These are phyloP conservation scores for Globisporangium polare DNA, from an alignment of 352 stramenopile genomes.

Conservation along the genomic window DNA sequence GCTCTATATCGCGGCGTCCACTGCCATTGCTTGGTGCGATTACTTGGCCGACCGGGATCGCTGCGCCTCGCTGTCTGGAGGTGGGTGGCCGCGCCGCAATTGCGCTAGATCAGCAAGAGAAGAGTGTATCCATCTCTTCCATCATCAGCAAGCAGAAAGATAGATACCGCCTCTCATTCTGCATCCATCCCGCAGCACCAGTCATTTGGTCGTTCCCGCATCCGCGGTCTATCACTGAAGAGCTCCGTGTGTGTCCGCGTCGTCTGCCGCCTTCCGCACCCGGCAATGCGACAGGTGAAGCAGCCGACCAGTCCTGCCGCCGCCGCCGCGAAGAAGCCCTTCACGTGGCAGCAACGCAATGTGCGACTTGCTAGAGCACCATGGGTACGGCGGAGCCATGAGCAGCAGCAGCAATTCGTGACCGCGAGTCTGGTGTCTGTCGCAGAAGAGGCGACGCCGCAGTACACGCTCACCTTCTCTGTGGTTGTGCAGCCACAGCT, in stretches of 20 bases:
- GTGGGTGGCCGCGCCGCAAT: too few relatives aligned
- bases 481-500: background rate
- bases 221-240: background rate
- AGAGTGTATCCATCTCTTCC: slow-evolving; percentile 2
- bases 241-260: background rate
- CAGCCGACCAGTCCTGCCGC: slow-evolving; percentile 9
- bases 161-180: background rate
- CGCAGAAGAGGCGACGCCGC: slow-evolving; percentile 30
- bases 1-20: background rate
- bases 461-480: slow-evolving; percentile 44
- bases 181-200: background rate
- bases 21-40: background rate
- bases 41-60: too few relatives aligned
- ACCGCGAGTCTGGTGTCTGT: slow-evolving; percentile 27
- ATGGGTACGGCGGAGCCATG: slow-evolving; percentile 11
- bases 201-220: background rate
- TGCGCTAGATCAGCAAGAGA: background rate
- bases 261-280: background rate
- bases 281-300: slow-evolving; percentile 6
- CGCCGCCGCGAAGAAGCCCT: slow-evolving; percentile 5
- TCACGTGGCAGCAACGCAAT: slow-evolving; percentile 19
- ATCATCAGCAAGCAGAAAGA: background rate
- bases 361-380: slow-evolving; percentile 24
- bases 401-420: slow-evolving; percentile 18
- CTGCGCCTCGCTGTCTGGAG: too few relatives aligned